These are phyloP conservation scores for Candida loeiensis DNA, from an alignment of 805 yeast species.

Conservation along the genomic window DNA sequence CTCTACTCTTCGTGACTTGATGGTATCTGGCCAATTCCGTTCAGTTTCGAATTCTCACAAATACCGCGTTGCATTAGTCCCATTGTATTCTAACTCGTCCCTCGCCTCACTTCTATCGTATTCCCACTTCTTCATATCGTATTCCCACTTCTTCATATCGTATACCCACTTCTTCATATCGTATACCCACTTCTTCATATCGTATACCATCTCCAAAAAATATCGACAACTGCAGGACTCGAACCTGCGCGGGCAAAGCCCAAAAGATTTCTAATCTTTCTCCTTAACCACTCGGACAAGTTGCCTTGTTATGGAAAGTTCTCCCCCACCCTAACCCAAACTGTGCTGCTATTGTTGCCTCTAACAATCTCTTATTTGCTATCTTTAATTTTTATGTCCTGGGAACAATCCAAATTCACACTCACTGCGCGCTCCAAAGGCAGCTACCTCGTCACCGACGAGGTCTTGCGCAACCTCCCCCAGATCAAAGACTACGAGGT, in stretches of 20 bases:
- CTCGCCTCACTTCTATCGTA: too few species aligned
- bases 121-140: too few species aligned
- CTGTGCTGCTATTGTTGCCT: neutral
- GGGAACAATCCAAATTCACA: conserved; percentile 59
- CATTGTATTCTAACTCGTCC: too few species aligned
- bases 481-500: conserved; percentile 56
- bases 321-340: neutral
- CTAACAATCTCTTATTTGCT: neutral
- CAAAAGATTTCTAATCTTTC: conserved; percentile 17
- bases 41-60: too few species aligned
- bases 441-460: conserved; percentile 68
- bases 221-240: conserved; percentile 18
- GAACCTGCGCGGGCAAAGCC: conserved; percentile 18
- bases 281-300: conserved; percentile 18
- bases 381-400: conserved; percentile 24
- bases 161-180: too few species aligned
- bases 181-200: too few species aligned
- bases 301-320: conserved; percentile 12
- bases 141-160: too few species aligned
- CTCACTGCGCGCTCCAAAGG: conserved; percentile 61
- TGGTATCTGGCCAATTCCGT: too few species aligned
- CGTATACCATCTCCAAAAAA: too few species aligned
- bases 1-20: too few species aligned
- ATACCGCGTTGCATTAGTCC: too few species aligned
- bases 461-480: conserved; percentile 53